These are phyloP conservation scores for Camelina neglecta DNA, from an alignment of 345 rosid species.

Conservation along the genomic window DNA sequence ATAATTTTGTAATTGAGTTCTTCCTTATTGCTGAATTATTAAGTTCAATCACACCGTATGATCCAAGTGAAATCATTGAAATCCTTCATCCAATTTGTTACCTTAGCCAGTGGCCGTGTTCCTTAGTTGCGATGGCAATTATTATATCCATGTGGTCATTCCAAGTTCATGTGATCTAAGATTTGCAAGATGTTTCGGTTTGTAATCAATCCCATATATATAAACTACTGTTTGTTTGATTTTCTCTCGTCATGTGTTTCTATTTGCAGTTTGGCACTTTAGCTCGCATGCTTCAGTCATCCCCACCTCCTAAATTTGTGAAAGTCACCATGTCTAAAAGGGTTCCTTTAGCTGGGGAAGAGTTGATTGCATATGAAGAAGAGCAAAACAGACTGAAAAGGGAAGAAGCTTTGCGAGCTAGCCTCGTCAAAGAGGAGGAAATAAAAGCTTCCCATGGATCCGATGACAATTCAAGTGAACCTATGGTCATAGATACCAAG, in stretches of 20 bases:
- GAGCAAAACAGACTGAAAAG: conserved; percentile 85
- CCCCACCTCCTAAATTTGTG: conserved; percentile 98
- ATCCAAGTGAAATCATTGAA: not conserved
- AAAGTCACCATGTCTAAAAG: conserved; percentile 94
- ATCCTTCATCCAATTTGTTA: not conserved
- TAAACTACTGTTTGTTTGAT: conserved; percentile 5
- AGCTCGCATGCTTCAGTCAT: conserved; percentile 98
- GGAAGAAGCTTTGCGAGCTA: conserved; percentile 93
- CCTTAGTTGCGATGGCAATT: not conserved
- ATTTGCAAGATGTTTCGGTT: conserved; percentile 3
- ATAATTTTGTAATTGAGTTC: not conserved
- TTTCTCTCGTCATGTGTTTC: conserved; percentile 28
- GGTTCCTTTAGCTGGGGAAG: conserved; percentile 98
- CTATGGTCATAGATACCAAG: conserved; percentile 76
- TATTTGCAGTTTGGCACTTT: conserved; percentile 79
- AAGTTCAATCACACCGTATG: not conserved
- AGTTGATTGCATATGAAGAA: conserved; percentile 93
- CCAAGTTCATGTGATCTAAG: not conserved
- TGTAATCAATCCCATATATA: conserved; percentile 7
- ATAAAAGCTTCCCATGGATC: conserved; percentile 59
- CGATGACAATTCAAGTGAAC: conserved; percentile 69
- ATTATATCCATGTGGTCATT: not conserved
- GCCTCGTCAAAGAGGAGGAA: conserved; percentile 88
- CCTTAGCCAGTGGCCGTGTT: not conserved
- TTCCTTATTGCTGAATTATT: not conserved